Evolutionary conservation across 306 rosid genomes (phyloP), one percentile per base, ranked within the genome.

Genomic region (Trifolium subterraneum): DNA sequence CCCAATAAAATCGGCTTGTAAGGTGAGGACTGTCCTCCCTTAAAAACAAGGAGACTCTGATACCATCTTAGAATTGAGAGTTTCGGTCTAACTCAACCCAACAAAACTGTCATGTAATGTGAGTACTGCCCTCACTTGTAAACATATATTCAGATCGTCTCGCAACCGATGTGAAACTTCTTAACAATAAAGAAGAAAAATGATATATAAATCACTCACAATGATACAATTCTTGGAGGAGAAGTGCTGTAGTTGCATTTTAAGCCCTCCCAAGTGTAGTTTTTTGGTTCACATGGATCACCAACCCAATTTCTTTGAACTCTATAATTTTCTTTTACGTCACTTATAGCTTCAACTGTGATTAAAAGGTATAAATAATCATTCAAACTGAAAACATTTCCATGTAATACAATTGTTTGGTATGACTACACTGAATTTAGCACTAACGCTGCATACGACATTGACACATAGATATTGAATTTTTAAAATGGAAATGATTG

Each of bases 281-380:
- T 85, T 75, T 66, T 81, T 9, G 93, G 96, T 22, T 78, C 84
- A 72, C 96, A 88, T 9, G 96, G 93, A 83, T 90, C 96, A 65
- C 87, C 91, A 18, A 69, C 64, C 93, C 96, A 90, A 44, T 67
- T 73, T 81, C 81, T 81, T 59, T 68, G 65, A 45, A 84, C 72
- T 71, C 64, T 44, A 56, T 86, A 90, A 63, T 65, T 66, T 2
- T 68, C 77, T 70, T 75, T 90, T 66, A 86, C 77, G 6, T 60
- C 55, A 74, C 10, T 52, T 12, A 90, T 27, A 10, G 91, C 90
- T 75, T 78, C 72, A 70, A 77, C 96, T 86, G 87, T 64, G 71
- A 75, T 27, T 29, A 75, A 71, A 72, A 78, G 13, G n/a, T 8
- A 18, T 18, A 52, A 1, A 70, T 45, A 70, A 39, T 59, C 39